Conservation (phyloP, 768 basidiomycete species). For the Boletus sp. region DNA sequence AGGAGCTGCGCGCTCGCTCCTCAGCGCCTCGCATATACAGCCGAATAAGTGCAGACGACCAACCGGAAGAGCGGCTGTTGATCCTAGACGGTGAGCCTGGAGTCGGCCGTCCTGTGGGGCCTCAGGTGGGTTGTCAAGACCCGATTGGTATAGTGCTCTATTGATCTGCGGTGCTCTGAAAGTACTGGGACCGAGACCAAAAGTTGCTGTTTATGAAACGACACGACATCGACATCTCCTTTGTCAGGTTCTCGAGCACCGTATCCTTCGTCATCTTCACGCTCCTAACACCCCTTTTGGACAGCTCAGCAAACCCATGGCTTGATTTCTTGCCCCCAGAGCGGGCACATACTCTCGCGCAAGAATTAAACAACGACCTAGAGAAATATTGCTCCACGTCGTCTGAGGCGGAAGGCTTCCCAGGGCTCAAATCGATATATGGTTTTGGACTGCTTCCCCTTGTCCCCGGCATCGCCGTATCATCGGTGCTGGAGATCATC, state of each 20-base stretch:
- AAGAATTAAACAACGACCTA: slow-evolving; percentile 71
- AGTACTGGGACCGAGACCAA: slow-evolving; percentile 76
- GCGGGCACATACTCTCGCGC: slow-evolving; percentile 63
- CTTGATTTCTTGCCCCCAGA: slow-evolving; percentile 76
- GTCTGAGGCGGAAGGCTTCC: slow-evolving; percentile 36
- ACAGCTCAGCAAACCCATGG: slow-evolving; percentile 87
- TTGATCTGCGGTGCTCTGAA: slow-evolving; percentile 10
- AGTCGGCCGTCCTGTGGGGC: slow-evolving; percentile 74
- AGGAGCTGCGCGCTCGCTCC: slow-evolving; percentile 61
- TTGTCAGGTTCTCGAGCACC: slow-evolving; percentile 55
- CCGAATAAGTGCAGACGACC: slow-evolving; percentile 40
- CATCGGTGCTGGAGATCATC: slow-evolving; percentile 59
- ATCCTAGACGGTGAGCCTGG: slow-evolving; percentile 80
- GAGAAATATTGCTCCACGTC: slow-evolving; percentile 74
- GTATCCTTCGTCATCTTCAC: slow-evolving; percentile 4
- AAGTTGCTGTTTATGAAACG: slow-evolving; percentile 84
- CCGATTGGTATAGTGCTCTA: not conserved
- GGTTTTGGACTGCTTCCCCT: slow-evolving; percentile 85
- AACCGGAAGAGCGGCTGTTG: slow-evolving; percentile 62
- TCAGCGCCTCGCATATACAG: slow-evolving; percentile 65
- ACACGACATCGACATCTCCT: slow-evolving; percentile 75
- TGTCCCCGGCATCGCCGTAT: slow-evolving; percentile 57
- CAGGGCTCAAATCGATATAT: slow-evolving; percentile 62
- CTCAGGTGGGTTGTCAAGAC: slow-evolving; percentile 47
- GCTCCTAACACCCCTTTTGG: slow-evolving; percentile 14